Evolutionary conservation across 129 eudicot species (phyloP).

Genomic region (Arctium lappa): DNA sequence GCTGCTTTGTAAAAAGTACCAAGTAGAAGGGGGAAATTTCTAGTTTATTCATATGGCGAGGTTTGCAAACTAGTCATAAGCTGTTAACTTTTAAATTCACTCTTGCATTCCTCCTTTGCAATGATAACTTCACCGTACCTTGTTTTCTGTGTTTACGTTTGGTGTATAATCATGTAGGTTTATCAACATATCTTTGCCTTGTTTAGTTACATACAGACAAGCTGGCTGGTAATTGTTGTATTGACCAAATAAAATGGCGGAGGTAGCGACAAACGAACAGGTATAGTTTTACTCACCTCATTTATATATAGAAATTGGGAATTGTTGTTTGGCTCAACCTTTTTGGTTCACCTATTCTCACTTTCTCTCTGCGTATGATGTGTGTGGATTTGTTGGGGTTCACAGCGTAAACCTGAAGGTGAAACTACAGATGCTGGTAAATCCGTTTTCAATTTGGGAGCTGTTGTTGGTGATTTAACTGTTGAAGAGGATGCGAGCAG

Average conservation of each 20-base stretch:
- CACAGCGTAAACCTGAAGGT: slow-evolving; percentile 35
- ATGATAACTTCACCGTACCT: not conserved
- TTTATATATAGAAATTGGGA: not conserved
- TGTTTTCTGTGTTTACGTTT: not conserved
- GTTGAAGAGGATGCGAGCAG: slow-evolving; percentile 70
- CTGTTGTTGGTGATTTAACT: slow-evolving; percentile 76
- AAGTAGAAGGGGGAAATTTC: not conserved
- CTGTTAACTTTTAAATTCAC: not conserved
- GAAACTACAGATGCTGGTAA: slow-evolving; percentile 33
- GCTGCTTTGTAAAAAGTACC: not conserved
- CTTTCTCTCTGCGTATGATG: not conserved
- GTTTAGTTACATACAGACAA: slow-evolving; percentile 14
- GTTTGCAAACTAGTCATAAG: not conserved
- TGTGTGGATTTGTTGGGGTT: slow-evolving; percentile 14
- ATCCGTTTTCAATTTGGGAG: slow-evolving; percentile 60
- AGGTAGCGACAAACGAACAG: slow-evolving; percentile 26
- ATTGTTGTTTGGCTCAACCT: not conserved
- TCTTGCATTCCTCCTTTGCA: not conserved
- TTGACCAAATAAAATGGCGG: slow-evolving; percentile 35
- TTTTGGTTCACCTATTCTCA: not conserved
- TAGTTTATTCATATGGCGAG: not conserved
- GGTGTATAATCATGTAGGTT: not conserved
- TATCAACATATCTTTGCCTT: slow-evolving; percentile 8
- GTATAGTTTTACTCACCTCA: slow-evolving; percentile 16
- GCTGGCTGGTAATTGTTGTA: slow-evolving; percentile 8